Percentiles rank a stretch among this genome's conserved stretches.
Evolutionary conservation across 106 monocot genomes (phyloP).

Genomic region (Allium sativum): DNA sequence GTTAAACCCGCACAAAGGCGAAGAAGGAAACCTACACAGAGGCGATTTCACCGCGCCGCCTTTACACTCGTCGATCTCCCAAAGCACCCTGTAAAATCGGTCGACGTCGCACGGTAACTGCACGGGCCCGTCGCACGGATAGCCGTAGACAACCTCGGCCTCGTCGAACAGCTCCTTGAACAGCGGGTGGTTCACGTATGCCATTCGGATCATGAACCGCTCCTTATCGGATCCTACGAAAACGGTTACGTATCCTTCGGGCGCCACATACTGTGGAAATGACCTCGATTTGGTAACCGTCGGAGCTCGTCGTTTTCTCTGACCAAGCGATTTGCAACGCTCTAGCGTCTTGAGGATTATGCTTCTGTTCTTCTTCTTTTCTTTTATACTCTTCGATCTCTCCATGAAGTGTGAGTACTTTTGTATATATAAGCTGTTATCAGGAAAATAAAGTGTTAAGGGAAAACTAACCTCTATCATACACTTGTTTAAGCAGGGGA

Average conservation of each 20-base stretch:
- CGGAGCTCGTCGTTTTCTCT: not conserved
- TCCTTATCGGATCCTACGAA: constrained; percentile 46
- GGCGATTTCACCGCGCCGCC: constrained; percentile 2
- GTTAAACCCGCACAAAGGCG: constrained; percentile 1
- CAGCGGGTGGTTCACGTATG: constrained; percentile 44
- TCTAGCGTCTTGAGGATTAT: constrained; percentile 4
- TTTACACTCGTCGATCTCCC: constrained; percentile 33
- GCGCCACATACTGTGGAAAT: not conserved
- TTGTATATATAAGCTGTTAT: not conserved
- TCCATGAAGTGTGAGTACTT: not conserved
- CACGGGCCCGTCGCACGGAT: constrained; percentile 22
- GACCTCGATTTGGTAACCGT: not conserved
- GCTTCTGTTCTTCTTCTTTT: constrained; percentile 1
- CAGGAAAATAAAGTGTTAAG: not conserved
- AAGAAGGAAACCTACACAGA: constrained; percentile 4
- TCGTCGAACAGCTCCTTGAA: constrained; percentile 44
- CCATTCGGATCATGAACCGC: constrained; percentile 36
- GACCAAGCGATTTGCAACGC: constrained; percentile 3
- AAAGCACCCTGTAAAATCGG: constrained; percentile 25
- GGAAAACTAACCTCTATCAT: constrained; percentile 4
- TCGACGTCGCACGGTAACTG: constrained; percentile 43
- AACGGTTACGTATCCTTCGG: constrained; percentile 41
- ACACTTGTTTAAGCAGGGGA: constrained; percentile 5
- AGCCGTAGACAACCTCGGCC: constrained; percentile 51
- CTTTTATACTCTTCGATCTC: not conserved